phyloP scores from a whole-genome alignment of 2,329 filamentous ascomycete species.

The Pseudogymnoascus sp. region DNA sequence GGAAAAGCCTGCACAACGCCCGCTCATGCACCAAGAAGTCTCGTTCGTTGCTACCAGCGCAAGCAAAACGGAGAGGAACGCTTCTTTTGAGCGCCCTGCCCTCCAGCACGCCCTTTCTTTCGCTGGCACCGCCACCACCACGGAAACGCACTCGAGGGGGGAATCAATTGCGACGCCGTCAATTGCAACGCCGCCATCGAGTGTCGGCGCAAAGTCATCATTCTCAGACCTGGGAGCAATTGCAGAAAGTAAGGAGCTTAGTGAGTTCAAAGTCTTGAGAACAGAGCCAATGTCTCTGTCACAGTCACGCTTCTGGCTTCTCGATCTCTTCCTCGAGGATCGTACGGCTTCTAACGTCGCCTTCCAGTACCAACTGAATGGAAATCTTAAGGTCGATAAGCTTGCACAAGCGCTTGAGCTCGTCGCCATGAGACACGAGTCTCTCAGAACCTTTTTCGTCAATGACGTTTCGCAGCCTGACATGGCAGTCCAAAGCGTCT shows the following conservation, averaged over 20 bases:
- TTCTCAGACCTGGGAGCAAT: slow-evolving; percentile 9
- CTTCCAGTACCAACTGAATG: slow-evolving; percentile 25
- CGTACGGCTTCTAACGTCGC: slow-evolving; percentile 34
- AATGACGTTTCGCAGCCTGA: slow-evolving; percentile 9
- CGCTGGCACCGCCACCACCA: slow-evolving; percentile 5
- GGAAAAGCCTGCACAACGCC: neutral
- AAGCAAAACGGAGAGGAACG: neutral
- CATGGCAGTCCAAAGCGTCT: slow-evolving; percentile 12
- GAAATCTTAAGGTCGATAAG: slow-evolving; percentile 24
- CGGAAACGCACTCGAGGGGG: neutral
- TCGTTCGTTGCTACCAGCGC: slow-evolving; percentile 8
- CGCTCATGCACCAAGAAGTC: neutral
- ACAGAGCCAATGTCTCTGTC: slow-evolving; percentile 27
- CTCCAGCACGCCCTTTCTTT: neutral
- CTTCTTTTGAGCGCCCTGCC: neutral
- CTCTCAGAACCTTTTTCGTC: slow-evolving; percentile 10
- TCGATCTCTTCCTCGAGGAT: slow-evolving; percentile 28
- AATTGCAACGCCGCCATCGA: neutral
- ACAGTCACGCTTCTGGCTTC: slow-evolving; percentile 36
- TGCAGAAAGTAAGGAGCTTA: slow-evolving; percentile 9
- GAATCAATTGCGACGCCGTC: neutral
- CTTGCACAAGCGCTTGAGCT: slow-evolving; percentile 29
- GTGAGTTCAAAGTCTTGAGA: slow-evolving; percentile 9
- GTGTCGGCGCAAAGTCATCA: slow-evolving; percentile 4
- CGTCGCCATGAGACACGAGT: slow-evolving; percentile 17